phyloP scores from a whole-genome alignment of 148 eudicot genomes.

The Amaranthus hypochondriacus region DNA sequence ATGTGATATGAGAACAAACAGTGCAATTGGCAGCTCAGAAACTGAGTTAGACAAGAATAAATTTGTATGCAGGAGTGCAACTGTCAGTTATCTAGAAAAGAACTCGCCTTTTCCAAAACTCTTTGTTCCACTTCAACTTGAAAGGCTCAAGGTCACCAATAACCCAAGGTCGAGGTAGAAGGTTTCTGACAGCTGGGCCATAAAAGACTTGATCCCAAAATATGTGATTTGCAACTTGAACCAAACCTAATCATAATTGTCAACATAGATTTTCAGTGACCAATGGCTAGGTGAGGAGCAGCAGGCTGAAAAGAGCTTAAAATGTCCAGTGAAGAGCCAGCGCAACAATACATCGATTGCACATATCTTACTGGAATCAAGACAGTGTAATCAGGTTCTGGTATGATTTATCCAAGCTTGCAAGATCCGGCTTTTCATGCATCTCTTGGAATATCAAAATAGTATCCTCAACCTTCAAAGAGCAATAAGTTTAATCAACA shows the following conservation, averaged over 20 bases:
- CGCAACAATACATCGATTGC: not conserved
- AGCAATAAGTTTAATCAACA: constrained; percentile 6
- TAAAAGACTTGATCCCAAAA: constrained; percentile 68
- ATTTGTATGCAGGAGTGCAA: not conserved
- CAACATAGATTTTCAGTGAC: too few relatives aligned
- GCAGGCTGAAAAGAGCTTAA: not conserved
- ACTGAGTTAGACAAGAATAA: not conserved
- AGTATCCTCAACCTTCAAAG: constrained; percentile 62
- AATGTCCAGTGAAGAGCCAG: not conserved
- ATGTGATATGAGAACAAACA: constrained; percentile 37
- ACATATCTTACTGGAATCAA: constrained; percentile 57
- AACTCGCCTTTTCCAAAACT: constrained; percentile 80
- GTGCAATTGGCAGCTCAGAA: constrained; percentile 22
- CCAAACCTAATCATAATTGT: too few relatives aligned
- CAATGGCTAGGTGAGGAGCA: too few relatives aligned
- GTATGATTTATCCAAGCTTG: constrained; percentile 51
- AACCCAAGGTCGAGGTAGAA: constrained; percentile 98
- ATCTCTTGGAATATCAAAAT: constrained; percentile 43
- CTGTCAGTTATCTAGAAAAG: not conserved
- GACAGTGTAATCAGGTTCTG: constrained; percentile 62
- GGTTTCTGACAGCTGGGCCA: constrained; percentile 85
- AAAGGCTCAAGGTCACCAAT: constrained; percentile 87
- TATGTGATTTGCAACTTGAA: too few relatives aligned
- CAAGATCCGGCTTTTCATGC: constrained; percentile 61
- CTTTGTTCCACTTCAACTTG: constrained; percentile 60